phyloP scores from a whole-genome alignment of 192 early-diverging fungal genomes.

The Linnemannia hyalina region DNA sequence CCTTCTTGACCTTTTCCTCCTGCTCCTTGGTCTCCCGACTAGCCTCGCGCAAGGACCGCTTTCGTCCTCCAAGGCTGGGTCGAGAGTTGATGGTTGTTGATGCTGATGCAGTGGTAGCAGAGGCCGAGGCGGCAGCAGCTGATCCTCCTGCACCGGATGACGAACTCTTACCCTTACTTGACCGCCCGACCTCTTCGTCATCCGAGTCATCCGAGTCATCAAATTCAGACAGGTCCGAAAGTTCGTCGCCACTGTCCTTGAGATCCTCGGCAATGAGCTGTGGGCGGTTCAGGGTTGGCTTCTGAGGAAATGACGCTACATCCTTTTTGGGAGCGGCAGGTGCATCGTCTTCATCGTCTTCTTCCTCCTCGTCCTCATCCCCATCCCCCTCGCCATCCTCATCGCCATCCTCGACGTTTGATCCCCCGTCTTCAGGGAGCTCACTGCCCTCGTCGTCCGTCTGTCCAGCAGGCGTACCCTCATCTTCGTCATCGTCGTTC shows the following conservation, averaged over 20 bases:
- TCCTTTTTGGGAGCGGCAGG: conserved; percentile 14
- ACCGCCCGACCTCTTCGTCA: conserved; percentile 30
- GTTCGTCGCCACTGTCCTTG: conserved; percentile 54
- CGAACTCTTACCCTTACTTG: neutral
- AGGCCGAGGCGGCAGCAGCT: neutral
- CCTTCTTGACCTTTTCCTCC: conserved; percentile 10
- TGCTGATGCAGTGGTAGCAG: neutral
- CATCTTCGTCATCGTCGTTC: conserved; percentile 33
- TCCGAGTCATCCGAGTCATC: conserved; percentile 53
- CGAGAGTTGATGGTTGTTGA: neutral
- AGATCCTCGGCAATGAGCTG: conserved; percentile 41
- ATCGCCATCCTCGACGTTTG: conserved; percentile 27
- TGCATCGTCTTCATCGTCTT: neutral
- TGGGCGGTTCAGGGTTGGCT: conserved; percentile 41
- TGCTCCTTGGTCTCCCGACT: conserved; percentile 24
- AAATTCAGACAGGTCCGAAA: conserved; percentile 51
- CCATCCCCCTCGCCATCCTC: conserved; percentile 19
- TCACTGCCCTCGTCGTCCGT: conserved; percentile 20
- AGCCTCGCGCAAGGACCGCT: conserved; percentile 22
- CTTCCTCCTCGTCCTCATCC: conserved; percentile 13
- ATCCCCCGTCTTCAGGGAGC: conserved; percentile 13
- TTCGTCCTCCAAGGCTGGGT: conserved; percentile 15
- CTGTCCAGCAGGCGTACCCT: conserved; percentile 6
- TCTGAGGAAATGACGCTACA: conserved; percentile 14
- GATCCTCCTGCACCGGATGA: neutral